Evolutionary conservation across 108 stramenopile species (phyloP).

Genomic region (Fistulifera solaris): DNA sequence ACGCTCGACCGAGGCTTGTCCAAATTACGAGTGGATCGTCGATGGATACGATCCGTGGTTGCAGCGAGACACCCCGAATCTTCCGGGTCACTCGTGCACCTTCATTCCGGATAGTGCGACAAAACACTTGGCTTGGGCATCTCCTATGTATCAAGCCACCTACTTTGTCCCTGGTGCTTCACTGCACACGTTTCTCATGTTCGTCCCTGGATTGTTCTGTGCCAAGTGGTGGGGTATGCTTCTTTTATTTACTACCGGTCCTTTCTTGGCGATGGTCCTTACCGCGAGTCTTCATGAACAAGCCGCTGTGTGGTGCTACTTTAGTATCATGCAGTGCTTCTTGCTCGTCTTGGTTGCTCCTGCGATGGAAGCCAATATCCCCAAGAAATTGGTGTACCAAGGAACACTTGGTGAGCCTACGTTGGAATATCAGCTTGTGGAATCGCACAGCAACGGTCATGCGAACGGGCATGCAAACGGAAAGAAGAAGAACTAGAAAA

Average conservation of each 20-base stretch:
- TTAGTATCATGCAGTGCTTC: not conserved
- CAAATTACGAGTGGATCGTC: not conserved
- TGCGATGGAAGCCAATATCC: too few relatives aligned
- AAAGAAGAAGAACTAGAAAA: too few relatives aligned
- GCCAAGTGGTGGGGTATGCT: not conserved
- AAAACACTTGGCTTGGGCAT: not conserved
- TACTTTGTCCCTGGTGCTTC: not conserved
- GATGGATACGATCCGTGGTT: not conserved
- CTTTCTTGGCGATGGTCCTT: not conserved
- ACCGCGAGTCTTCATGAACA: not conserved
- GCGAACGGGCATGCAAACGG: too few relatives aligned
- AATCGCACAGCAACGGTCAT: too few relatives aligned
- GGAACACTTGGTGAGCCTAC: too few relatives aligned
- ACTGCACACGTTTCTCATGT: not conserved
- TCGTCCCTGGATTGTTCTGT: not conserved
- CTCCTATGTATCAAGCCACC: not conserved
- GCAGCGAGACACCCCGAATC: not conserved
- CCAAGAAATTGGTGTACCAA: too few relatives aligned
- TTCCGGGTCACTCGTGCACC: not conserved
- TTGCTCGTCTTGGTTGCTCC: not conserved
- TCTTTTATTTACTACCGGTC: not conserved
- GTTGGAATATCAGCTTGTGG: too few relatives aligned
- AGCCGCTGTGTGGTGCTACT: slow-evolving; percentile 1
- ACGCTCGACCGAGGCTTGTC: not conserved
- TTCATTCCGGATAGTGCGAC: not conserved